Evolutionary conservation across 2,329 filamentous ascomycete genomes (phyloP), one percentile per base, ranked within the genome.

Genomic region (Penicillium verrucosum): DNA sequence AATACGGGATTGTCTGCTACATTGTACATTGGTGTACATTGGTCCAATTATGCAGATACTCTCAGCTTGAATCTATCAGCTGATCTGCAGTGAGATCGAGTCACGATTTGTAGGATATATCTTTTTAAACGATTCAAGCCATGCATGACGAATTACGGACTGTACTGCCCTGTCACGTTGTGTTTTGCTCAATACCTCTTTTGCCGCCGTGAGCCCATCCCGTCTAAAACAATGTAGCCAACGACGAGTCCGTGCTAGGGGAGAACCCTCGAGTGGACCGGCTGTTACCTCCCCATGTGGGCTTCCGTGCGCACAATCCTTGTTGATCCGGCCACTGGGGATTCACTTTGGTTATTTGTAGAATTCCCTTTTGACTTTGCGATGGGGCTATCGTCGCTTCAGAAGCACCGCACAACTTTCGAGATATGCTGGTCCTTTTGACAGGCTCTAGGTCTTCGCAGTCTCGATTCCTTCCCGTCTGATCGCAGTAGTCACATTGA

Each of bases 401-500:
- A 59, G 49, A 36, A 34, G 48, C 49, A 56, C 41, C 56, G 57
- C 59, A 58, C 59, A 42, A 32, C 38, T 60, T 54, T 41, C 46
- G 44, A 21, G 42, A 37, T 30, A 34, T 53, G 40, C 51, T 49
- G 1, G 11, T 43, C 27, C 27, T 56, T 50, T 51, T 56, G 53
- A 60, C 58, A 61, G 56, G 56, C 49, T 58, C 58, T 29, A 58
- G 53, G 49, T 52, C 30, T 45, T 50, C 23, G 50, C 47, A 58
- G 49, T 59, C 54, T 63, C 52, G 59, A 65, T 57, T 65, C 8
- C 27, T 40, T 48, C 41, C 51, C 43, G 36, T 48, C 41, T 52
- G 59, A 43, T 66, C 61, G 65, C 62, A 66, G 44, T 54, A 57
- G 51, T 66, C 56, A 60, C 57, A 57, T 51, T 54, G 12, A 4